These are phyloP conservation scores for Dittrichia graveolens DNA, from an alignment of 129 eudicot genomes.

Conservation along the genomic window DNA sequence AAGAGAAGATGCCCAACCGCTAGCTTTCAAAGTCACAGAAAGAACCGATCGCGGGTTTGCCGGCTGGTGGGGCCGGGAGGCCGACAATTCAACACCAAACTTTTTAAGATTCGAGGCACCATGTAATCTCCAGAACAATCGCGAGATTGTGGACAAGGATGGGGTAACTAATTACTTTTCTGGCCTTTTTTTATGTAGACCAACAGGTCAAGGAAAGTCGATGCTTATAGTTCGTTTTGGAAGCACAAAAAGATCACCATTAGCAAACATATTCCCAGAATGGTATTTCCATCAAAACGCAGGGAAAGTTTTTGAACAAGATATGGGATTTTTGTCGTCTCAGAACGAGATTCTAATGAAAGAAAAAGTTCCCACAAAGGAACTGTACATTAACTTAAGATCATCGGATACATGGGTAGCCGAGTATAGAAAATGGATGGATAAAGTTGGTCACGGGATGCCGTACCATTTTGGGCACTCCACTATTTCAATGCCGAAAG, in stretches of 20 bases:
- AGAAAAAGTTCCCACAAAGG: constrained; percentile 80
- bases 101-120: constrained; percentile 92
- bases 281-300: constrained; percentile 97
- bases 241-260: constrained; percentile 60
- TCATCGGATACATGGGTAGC: constrained; percentile 96
- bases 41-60: constrained; percentile 90
- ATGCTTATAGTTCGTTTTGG: constrained; percentile 93
- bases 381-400: constrained; percentile 69
- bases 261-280: constrained; percentile 58
- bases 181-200: constrained; percentile 85
- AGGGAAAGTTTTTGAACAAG: constrained; percentile 91
- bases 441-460: constrained; percentile 97
- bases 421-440: constrained; percentile 98
- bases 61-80: constrained; percentile 87
- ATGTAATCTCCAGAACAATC: constrained; percentile 76
- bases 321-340: constrained; percentile 93
- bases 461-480: constrained; percentile 89
- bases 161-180: constrained; percentile 70
- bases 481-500: constrained; percentile 66
- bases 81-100: constrained; percentile 51
- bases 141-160: constrained; percentile 67
- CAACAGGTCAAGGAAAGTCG: constrained; percentile 91
- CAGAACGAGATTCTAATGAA: constrained; percentile 78
- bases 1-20: constrained; percentile 87
- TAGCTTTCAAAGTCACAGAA: constrained; percentile 70